Percentiles rank a stretch among this genome's conserved stretches.
Conservation (phyloP, 1,284 basidiomycete species). For the Moesziomyces globuligerus region DNA sequence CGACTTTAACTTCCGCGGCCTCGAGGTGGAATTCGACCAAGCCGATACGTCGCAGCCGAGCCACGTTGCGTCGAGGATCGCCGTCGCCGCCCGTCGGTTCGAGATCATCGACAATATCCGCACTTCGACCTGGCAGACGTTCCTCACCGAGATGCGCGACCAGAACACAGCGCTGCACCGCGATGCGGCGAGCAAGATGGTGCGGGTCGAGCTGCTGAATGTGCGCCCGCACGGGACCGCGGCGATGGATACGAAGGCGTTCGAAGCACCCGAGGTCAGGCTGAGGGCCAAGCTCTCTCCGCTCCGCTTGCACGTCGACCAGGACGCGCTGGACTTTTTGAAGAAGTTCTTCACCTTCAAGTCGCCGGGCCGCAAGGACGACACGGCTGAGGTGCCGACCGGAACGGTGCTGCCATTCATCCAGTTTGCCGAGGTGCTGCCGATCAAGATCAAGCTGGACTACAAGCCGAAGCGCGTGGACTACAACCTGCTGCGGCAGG, state of each 20-base stretch:
- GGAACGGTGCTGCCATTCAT: slow-evolving; percentile 32
- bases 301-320: slow-evolving; percentile 91
- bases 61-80: slow-evolving; percentile 45
- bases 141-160: slow-evolving; percentile 74
- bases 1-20: slow-evolving; percentile 79
- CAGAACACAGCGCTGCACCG: slow-evolving; percentile 70
- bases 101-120: slow-evolving; percentile 97
- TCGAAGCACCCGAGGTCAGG: slow-evolving; percentile 73
- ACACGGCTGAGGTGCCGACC: not conserved
- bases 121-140: slow-evolving; percentile 98
- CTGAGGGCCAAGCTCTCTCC: slow-evolving; percentile 74
- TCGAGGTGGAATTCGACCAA: slow-evolving; percentile 70
- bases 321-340: slow-evolving; percentile 96
- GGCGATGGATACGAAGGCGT: not conserved
- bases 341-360: slow-evolving; percentile 95
- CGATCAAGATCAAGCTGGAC: slow-evolving; percentile 85
- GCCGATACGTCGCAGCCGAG: slow-evolving; percentile 26
- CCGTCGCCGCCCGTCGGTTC: slow-evolving; percentile 70
- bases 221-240: slow-evolving; percentile 68
- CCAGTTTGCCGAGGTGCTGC: slow-evolving; percentile 85
- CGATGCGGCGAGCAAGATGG: slow-evolving; percentile 91
- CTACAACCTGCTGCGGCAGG: slow-evolving; percentile 81
- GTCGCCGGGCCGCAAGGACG: slow-evolving; percentile 65
- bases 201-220: slow-evolving; percentile 77
- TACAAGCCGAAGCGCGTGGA: slow-evolving; percentile 98